phyloP scores from a whole-genome alignment of 78 protist species.

The Dictyostelium intermedium region DNA sequence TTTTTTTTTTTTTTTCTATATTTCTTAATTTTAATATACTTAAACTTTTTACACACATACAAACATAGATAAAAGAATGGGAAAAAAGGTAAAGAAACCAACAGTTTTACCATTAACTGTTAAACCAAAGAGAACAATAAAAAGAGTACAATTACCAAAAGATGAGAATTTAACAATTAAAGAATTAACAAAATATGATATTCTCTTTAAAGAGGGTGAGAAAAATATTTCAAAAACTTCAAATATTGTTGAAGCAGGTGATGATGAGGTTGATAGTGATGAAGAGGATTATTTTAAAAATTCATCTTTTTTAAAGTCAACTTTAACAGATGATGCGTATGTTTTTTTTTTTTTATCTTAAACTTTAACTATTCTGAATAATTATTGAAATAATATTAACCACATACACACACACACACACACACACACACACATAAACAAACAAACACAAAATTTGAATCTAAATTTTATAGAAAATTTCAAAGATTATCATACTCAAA shows the following conservation, averaged over 20 bases:
- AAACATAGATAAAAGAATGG: neutral
- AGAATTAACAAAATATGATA: conserved; percentile 7
- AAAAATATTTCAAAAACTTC: neutral
- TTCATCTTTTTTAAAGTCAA: conserved; percentile 7
- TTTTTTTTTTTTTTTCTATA: neutral
- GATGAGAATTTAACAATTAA: neutral
- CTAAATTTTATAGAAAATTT: neutral
- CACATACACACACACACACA: too few species aligned
- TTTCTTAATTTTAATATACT: neutral
- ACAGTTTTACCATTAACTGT: neutral
- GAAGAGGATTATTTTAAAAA: conserved; percentile 26
- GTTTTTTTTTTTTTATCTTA: neutral
- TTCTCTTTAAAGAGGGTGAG: neutral
- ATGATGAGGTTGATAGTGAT: conserved; percentile 24
- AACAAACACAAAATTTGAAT: too few species aligned
- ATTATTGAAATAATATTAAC: too few species aligned
- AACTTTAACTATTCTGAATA: too few species aligned
- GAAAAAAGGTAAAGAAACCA: neutral
- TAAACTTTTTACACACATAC: neutral
- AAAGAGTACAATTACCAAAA: neutral
- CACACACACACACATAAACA: too few species aligned
- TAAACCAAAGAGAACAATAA: neutral
- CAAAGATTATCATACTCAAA: conserved; percentile 8
- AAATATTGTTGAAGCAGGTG: neutral
- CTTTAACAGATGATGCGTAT: conserved; percentile 17